These are phyloP conservation scores for Strobilomyces dryophilus DNA, from an alignment of 768 basidiomycete genomes.

Conservation along the genomic window DNA sequence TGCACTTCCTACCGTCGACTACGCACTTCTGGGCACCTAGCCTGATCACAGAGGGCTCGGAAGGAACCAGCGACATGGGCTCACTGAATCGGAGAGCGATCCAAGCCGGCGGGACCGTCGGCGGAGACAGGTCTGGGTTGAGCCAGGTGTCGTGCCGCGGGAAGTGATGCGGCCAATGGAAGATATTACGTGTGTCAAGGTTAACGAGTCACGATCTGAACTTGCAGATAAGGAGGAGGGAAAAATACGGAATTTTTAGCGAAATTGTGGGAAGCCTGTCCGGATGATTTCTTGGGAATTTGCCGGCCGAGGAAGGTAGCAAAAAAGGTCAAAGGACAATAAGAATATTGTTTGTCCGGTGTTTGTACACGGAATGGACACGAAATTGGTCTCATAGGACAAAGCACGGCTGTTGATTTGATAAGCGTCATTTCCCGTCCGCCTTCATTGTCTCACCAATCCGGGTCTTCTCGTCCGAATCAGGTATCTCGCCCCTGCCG, in stretches of 20 bases:
- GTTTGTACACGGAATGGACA: conserved; percentile 40
- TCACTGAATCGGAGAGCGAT: conserved; percentile 9
- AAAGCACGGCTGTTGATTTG: conserved; percentile 27
- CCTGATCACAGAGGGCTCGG: conserved; percentile 5
- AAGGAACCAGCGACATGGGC: conserved; percentile 10
- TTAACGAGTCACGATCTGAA: conserved; percentile 31
- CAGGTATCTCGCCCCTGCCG: conserved; percentile 16
- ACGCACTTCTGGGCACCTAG: conserved; percentile 1
- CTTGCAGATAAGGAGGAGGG: conserved; percentile 30
- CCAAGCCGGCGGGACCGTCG: conserved; percentile 26
- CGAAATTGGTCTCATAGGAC: conserved; percentile 31
- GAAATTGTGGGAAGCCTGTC: conserved; percentile 19
- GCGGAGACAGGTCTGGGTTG: conserved; percentile 22
- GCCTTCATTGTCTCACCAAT: conserved; percentile 33
- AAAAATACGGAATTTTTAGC: conserved; percentile 33
- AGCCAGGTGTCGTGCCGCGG: conserved; percentile 26
- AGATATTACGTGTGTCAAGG: conserved; percentile 27
- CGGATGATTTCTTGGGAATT: conserved; percentile 30
- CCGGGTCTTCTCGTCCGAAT: conserved; percentile 22
- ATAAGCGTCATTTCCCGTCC: conserved; percentile 28
- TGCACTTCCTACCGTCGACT: not conserved
- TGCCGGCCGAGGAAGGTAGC: conserved; percentile 31
- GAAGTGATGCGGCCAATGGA: conserved; percentile 26
- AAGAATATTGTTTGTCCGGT: conserved; percentile 39
- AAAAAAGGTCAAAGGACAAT: conserved; percentile 42